Base-by-base conservation (phyloP, 164 flowering plant species). In the Stephania cephalantha region DNA sequence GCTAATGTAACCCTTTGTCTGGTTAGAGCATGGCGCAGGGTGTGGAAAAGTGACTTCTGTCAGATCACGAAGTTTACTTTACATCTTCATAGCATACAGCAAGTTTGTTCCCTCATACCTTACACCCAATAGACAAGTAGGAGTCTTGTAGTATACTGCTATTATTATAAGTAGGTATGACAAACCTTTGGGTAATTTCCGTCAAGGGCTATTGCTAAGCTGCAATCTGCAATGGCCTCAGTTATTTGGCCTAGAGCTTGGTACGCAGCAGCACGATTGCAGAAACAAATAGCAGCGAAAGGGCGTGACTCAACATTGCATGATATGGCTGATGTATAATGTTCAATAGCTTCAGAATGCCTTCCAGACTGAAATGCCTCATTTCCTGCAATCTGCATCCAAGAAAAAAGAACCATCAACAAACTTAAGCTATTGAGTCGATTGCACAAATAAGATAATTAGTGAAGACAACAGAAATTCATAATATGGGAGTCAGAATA, bases 221-320 rank as follows among this genome's bases (percentile, higher is more conserved):
- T 91, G 82, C 98, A 96, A 84, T 96, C 99, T 17, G 97, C 89
- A 84, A 96, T 94, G 76, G 99, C 99, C 86, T 94, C 97, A 77
- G 89, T 81, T 69, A 91, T 81, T 74, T 92, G 95, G 76, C 90
- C 91, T 76, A 94, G 48, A 73, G 91, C 91, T 85, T 96, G 93
- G 86, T 88, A 78, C 10, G 98, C 97, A 78, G 99, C 99, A 83
- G 97, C 99, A 70, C 99, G 98, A 76, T 96, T 96, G 86, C 97
- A 88, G 74, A 94, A 88, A 79, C 97, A 96, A 46, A 94, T 84
- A 46, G 99, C 99, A 70, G 95, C 87, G 86, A 94, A 96, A 77
- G 95, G 94, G 6, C 89, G 94, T 68, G 97, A 92, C 63, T 91
- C 89, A 63, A 82, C 76, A 79, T 85, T 90, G 82, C 83, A 89